These are phyloP conservation scores for Platanthera zijinensis DNA, from an alignment of 106 monocot genomes.

Conservation along the genomic window DNA sequence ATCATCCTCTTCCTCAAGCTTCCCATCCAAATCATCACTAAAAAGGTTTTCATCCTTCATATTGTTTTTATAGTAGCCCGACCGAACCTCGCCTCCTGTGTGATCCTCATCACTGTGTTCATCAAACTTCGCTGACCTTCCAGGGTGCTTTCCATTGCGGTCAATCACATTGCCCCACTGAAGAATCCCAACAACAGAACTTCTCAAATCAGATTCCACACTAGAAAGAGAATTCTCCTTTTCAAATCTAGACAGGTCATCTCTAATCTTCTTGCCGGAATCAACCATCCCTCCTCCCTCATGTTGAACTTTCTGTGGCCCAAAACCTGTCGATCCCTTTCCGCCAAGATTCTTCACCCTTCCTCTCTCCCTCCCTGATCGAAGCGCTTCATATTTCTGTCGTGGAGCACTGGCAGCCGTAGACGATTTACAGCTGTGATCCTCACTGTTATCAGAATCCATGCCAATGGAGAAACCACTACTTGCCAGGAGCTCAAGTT, in stretches of 20 bases:
- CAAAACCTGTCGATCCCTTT: conserved; percentile 19
- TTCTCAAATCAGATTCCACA: conserved; percentile 52
- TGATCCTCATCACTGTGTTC: conserved; percentile 44
- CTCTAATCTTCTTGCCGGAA: conserved; percentile 28
- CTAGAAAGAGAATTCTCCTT: conserved; percentile 63
- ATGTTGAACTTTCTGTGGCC: conserved; percentile 23
- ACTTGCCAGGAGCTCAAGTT: conserved; percentile 31
- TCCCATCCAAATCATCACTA: conserved; percentile 16
- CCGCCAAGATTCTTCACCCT: conserved; percentile 26
- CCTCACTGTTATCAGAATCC: conserved; percentile 86
- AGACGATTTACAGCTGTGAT: conserved; percentile 45
- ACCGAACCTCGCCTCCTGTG: conserved; percentile 26
- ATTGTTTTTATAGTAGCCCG: conserved; percentile 39
- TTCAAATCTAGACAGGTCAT: conserved; percentile 22
- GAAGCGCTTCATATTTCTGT: conserved; percentile 22
- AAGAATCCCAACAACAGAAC: conserved; percentile 22
- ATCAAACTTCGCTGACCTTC: conserved; percentile 24
- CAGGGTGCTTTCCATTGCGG: conserved; percentile 35
- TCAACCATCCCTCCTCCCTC: conserved; percentile 29
- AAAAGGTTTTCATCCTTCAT: conserved; percentile 20
- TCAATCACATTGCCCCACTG: conserved; percentile 13
- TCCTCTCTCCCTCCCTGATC: conserved; percentile 27
- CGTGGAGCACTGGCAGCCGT: conserved; percentile 33
- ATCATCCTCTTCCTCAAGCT: conserved; percentile 20
- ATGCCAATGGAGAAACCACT: conserved; percentile 38